Evolutionary conservation across 1,284 basidiomycete genomes (phyloP).

Genomic region (Megacollybia platyphylla): DNA sequence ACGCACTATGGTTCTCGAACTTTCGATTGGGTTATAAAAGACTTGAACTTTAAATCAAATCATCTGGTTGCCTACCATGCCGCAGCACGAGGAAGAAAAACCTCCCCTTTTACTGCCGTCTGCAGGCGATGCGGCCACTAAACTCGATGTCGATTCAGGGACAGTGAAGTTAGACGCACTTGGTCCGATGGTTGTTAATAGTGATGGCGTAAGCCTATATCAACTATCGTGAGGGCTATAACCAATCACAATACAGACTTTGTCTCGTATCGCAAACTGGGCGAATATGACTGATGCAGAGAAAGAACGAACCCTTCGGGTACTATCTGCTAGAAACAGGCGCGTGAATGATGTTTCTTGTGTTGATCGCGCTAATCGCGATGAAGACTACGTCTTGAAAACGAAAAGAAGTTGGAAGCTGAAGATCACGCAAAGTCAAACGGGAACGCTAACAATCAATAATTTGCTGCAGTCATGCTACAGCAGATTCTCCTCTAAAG

Average conservation of each 20-base stretch:
- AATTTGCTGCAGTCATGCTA: background rate
- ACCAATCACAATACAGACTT: conserved; percentile 21
- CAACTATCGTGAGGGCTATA: background rate
- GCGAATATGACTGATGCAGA: conserved; percentile 33
- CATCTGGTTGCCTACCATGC: background rate
- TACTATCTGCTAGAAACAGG: conserved; percentile 38
- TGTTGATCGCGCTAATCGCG: background rate
- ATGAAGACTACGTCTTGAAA: background rate
- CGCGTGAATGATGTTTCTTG: conserved; percentile 12
- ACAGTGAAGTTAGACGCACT: conserved; percentile 30
- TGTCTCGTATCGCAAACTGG: conserved; percentile 46
- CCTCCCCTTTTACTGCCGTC: background rate
- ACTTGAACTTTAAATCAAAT: too few relatives aligned
- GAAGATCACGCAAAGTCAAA: too few relatives aligned
- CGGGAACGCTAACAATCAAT: background rate
- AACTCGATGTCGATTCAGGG: background rate
- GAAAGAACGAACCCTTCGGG: conserved; percentile 29
- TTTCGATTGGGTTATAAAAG: too few relatives aligned
- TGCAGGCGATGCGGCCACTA: too few relatives aligned
- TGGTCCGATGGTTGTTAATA: conserved; percentile 46
- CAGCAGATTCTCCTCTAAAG: too few relatives aligned
- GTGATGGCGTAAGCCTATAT: conserved; percentile 29
- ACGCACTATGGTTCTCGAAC: too few relatives aligned
- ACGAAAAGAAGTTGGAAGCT: background rate
- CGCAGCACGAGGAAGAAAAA: background rate